Evolutionary conservation across 2,329 filamentous ascomycete genomes (phyloP).

Genomic region (Xylariaceae sp.): DNA sequence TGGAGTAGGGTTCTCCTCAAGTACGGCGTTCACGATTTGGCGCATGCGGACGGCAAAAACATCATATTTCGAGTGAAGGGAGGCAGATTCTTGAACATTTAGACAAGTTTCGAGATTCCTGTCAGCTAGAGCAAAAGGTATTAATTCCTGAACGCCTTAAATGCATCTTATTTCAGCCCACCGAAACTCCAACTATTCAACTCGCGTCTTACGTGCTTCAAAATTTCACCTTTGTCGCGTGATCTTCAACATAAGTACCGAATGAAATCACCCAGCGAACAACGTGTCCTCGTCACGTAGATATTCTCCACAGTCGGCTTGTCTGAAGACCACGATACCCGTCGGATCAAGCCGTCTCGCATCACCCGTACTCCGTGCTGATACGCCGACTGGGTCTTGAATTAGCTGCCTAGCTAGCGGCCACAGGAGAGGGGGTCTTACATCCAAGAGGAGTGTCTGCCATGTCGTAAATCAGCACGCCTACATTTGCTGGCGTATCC

Average conservation of each 20-base stretch:
- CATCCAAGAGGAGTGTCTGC: constrained; percentile 88
- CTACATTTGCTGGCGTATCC: constrained; percentile 89
- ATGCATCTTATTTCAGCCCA: constrained; percentile 6
- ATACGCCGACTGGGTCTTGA: constrained; percentile 10
- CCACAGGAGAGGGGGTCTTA: constrained; percentile 2
- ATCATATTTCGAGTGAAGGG: too few species aligned
- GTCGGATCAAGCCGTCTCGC: constrained; percentile 85
- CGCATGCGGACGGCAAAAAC: too few species aligned
- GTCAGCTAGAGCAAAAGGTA: constrained; percentile 8
- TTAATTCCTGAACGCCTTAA: constrained; percentile 16
- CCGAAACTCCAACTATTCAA: neutral
- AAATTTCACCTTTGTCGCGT: too few species aligned
- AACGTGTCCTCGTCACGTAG: constrained; percentile 74
- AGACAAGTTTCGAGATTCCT: too few species aligned
- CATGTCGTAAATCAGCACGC: constrained; percentile 86
- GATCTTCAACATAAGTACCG: neutral
- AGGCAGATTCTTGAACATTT: too few species aligned
- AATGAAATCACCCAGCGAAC: constrained; percentile 45
- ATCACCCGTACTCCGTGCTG: constrained; percentile 14
- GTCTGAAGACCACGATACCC: constrained; percentile 81
- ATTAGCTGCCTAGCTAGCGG: too few species aligned
- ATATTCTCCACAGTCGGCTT: constrained; percentile 93
- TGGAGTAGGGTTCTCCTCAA: too few species aligned
- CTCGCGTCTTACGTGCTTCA: too few species aligned
- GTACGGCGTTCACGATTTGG: too few species aligned